phyloP scores from a whole-genome alignment of 2,329 filamentous ascomycete genomes.

The Ophiostoma perfectum region DNA sequence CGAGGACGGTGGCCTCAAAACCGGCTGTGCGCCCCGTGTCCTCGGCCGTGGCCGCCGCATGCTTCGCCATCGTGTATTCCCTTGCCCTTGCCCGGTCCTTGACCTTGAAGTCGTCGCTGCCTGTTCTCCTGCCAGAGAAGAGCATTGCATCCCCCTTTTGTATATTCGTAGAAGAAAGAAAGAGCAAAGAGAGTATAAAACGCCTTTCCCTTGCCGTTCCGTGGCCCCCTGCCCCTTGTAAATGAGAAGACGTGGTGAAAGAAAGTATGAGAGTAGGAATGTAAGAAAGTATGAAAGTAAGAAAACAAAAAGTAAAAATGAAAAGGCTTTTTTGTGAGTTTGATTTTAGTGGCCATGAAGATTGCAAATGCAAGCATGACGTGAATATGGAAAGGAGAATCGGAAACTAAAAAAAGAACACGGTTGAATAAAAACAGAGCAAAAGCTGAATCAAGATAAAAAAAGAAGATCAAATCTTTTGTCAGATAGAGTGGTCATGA shows the following conservation, averaged over 20 bases:
- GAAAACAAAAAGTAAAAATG: too few species aligned
- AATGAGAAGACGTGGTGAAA: neutral
- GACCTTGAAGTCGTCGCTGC: too few species aligned
- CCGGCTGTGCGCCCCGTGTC: neutral
- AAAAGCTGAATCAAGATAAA: neutral
- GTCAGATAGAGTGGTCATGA: neutral
- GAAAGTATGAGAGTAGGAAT: neutral
- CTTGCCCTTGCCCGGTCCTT: too few species aligned
- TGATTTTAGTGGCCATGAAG: neutral
- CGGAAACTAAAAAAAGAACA: neutral
- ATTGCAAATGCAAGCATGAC: too few species aligned
- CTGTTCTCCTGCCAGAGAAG: neutral
- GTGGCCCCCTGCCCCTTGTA: neutral
- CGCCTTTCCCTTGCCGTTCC: neutral
- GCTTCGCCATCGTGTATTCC: neutral
- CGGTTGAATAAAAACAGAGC: neutral
- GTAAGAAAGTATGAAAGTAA: neutral
- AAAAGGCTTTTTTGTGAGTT: too few species aligned
- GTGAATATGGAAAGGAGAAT: neutral
- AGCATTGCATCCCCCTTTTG: neutral
- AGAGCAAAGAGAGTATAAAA: neutral
- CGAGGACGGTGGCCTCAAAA: neutral
- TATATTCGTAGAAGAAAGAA: neutral
- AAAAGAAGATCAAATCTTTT: neutral
- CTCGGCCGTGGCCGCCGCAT: neutral